Evolutionary conservation across 1,139 yeast genomes (phyloP), one percentile per base, ranked within the genome.

Genomic region (Neolecta irregularis): DNA sequence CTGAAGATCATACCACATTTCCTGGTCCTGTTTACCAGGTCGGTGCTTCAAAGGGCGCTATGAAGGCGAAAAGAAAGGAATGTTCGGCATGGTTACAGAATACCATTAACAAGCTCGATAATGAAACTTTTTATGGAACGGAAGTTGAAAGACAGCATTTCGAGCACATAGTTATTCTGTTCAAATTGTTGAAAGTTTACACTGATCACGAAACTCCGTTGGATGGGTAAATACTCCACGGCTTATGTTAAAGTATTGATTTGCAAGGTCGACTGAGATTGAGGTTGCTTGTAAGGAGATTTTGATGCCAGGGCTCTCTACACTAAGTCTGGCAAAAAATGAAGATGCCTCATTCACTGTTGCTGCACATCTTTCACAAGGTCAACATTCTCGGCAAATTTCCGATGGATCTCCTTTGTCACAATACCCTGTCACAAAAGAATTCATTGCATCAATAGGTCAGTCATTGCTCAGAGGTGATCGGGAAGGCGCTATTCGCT

Each of bases 401-500:
- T 33, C 24, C 15, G 6, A 22, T 32, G 30, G 6, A 28, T 33
- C 21, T n/a, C n/a, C n/a, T n/a, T n/a, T n/a, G n/a, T 23, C 26
- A 18, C 19, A 24, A 16, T 35, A 15, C 35, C 26, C 13, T 5
- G 9, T 36, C 6, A 19, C 17, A 12, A 21, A 24, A 6, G 36
- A 34, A 3, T 30, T 39, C 9, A 6, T 39, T 5, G 15, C 32
- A 2, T 17, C 24, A 12, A 38, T 44, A 9, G 36, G 38, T n/a
- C 26, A 43, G 5, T 24, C 34, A 6, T 35, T 48, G 26, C 25
- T 35, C 76, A 72, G 49, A 51, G 95, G 95, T 1, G 64, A 73
- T 39, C 66, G 72, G 17, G 72, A 69, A 15, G 67, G 64, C 3
- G 95, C 94, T 0, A 56, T 83, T 37, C 62, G 67, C 20, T 60